phyloP scores from a whole-genome alignment of 1,284 basidiomycete species.

The Hortiboletus rubellus region DNA sequence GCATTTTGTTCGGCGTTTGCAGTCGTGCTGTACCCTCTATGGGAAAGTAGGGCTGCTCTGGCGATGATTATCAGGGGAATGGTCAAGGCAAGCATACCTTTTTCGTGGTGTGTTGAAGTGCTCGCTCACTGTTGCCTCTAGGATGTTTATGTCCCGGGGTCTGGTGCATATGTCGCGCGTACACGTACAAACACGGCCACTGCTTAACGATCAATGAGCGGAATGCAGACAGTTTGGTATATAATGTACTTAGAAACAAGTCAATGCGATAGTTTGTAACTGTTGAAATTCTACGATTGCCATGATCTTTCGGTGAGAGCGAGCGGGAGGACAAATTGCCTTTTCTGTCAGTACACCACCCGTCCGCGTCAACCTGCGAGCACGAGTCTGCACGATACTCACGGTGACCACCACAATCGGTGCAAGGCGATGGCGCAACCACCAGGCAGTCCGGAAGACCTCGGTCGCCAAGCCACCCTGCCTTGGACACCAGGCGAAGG shows the following conservation, averaged over 20 bases:
- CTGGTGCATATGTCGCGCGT: constrained; percentile 43
- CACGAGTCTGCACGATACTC: neutral
- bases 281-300: no score
- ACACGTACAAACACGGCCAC: neutral
- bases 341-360: constrained; percentile 11
- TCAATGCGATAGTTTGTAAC: neutral
- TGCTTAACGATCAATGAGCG: constrained; percentile 3
- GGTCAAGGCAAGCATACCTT: constrained; percentile 48
- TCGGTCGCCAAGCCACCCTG: constrained; percentile 41
- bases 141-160: constrained; percentile 53
- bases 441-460: constrained; percentile 45
- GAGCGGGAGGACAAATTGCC: constrained; percentile 2
- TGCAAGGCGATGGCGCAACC: constrained; percentile 32
- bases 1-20: constrained; percentile 72
- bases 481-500: constrained; percentile 47
- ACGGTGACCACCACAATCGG: constrained; percentile 9
- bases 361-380: neutral
- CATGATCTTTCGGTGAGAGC: no score
- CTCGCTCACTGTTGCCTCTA: constrained; percentile 23
- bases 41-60: constrained; percentile 75
- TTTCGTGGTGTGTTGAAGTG: neutral
- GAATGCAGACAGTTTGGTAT: neutral
- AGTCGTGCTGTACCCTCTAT: constrained; percentile 84
- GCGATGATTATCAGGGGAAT: constrained; percentile 59
- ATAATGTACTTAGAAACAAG: neutral